Conservation (phyloP, 2,329 filamentous ascomycete species). For the Beauveria scarabaeidicola region DNA sequence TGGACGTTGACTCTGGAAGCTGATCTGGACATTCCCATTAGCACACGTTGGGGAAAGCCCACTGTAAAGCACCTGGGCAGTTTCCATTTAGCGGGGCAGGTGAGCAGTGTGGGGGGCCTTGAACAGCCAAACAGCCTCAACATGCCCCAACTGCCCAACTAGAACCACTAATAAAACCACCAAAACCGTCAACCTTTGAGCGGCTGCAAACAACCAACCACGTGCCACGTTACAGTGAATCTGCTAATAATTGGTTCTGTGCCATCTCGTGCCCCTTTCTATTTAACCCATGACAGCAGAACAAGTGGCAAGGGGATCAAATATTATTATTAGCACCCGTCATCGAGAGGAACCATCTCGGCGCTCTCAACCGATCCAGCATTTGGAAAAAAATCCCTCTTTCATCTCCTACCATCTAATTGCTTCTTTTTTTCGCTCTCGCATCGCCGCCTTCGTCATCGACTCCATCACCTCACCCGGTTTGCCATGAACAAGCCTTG, state of each 20-base stretch:
- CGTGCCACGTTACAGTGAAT: neutral
- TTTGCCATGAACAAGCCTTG: neutral
- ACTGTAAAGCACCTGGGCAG: slow-evolving; percentile 10
- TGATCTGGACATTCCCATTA: neutral
- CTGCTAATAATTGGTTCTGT: slow-evolving; percentile 1
- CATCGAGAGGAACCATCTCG: neutral
- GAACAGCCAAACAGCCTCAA: neutral
- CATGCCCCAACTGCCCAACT: neutral
- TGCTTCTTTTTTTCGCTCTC: neutral
- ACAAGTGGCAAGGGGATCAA: neutral
- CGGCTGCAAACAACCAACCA: neutral
- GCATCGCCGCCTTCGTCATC: neutral
- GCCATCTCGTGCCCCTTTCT: neutral
- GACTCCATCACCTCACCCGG: neutral
- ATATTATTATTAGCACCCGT: neutral
- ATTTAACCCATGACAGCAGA: neutral
- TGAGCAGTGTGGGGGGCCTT: neutral
- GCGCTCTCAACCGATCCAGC: slow-evolving; percentile 6
- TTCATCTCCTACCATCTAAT: neutral
- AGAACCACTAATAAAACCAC: neutral
- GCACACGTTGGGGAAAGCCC: slow-evolving; percentile 14
- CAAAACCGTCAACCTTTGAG: neutral
- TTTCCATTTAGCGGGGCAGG: neutral
- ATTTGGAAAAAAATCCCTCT: neutral
- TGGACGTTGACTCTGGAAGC: too few species aligned